Percentiles rank a stretch among this genome's conserved stretches.
These are phyloP conservation scores for Torrubiella hemipterigena DNA, from an alignment of 2,329 filamentous ascomycete species.

Conservation along the genomic window DNA sequence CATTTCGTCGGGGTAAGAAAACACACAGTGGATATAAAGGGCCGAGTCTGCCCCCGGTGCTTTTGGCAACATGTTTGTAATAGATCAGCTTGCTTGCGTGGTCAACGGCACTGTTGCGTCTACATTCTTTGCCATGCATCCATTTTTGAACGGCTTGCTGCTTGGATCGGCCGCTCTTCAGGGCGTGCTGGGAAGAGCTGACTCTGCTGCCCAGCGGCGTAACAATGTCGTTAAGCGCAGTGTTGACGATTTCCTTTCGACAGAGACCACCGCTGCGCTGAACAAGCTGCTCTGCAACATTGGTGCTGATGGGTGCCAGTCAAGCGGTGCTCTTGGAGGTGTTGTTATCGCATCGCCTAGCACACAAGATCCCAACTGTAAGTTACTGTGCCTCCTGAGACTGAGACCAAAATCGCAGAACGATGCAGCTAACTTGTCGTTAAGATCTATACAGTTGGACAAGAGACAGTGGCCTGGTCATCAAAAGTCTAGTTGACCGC, in stretches of 20 bases:
- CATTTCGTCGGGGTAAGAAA: no score
- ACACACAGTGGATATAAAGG: no score
- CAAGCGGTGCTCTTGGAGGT: conserved; percentile 33
- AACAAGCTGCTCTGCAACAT: conserved; percentile 46
- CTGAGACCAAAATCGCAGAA: background rate
- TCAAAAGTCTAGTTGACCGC: conserved; percentile 57
- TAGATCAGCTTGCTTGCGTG: no score
- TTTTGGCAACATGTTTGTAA: no score
- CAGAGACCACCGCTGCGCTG: conserved; percentile 38
- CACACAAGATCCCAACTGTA: conserved; percentile 42
- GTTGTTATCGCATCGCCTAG: conserved; percentile 46
- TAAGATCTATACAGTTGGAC: conserved; percentile 72
- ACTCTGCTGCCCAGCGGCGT: conserved; percentile 18
- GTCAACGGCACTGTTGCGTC: conserved; percentile 16
- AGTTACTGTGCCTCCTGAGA: conserved; percentile 12
- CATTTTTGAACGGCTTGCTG: conserved; percentile 35
- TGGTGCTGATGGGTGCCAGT: conserved; percentile 39
- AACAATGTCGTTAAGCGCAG: no score
- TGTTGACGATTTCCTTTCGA: conserved; percentile 40
- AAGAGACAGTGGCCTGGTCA: conserved; percentile 57
- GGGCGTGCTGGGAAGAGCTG: conserved; percentile 34
- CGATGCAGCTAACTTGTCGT: background rate
- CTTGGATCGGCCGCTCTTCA: conserved; percentile 40
- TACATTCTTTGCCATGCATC: conserved; percentile 34
- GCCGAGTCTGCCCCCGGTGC: no score